Evolutionary conservation across 306 rosid species (phyloP), one percentile per base, ranked within the genome.

Genomic region (Sophora flavescens): DNA sequence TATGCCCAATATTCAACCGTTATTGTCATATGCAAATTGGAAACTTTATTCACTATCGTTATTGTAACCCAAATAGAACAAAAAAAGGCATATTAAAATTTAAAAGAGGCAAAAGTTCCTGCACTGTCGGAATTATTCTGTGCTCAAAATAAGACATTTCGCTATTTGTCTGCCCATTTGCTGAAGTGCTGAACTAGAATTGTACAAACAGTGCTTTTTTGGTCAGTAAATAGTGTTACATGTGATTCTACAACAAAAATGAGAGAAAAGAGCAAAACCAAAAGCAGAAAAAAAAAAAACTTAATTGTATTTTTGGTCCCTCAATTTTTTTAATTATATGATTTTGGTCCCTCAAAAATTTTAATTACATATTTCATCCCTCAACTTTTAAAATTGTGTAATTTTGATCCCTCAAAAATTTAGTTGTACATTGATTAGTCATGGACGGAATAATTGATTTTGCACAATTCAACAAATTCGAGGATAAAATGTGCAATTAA

Each of bases 181-280:
- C 63, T 74, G 84, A 57, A 18, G 6, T 58, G 47, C 63, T 74
- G 84, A 57, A 18, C 70, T 48, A 66, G 70, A 75, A 81, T 45
- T 22, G 75, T 42, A 81, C 59, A 41, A 60, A 68, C 81, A 30
- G 0, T 51, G 62, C 38, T 47, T 38, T 6, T 78, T 60, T 14
- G 64, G 57, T 63, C 71, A 22, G n/a, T 38, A 61, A 41, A 56
- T 66, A 54, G 42, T 66, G 76, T 50, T 61, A 48, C 48, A 70
- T 70, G 56, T 47, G 17, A 26, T 57, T 78, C 65, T 38, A 63
- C 70, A 15, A 7, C 39, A 53, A 62, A 12, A 30, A 59, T 36
- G 18, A 47, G 26, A 45, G 6, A 22, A 17, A 42, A 36, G 39
- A 8, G 32, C 47, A 26, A 0, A 4, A 44, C 14, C 6, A 6